Evolutionary conservation across 2,329 filamentous ascomycete species (phyloP).

Genomic region (Acrodontium crateriforme): DNA sequence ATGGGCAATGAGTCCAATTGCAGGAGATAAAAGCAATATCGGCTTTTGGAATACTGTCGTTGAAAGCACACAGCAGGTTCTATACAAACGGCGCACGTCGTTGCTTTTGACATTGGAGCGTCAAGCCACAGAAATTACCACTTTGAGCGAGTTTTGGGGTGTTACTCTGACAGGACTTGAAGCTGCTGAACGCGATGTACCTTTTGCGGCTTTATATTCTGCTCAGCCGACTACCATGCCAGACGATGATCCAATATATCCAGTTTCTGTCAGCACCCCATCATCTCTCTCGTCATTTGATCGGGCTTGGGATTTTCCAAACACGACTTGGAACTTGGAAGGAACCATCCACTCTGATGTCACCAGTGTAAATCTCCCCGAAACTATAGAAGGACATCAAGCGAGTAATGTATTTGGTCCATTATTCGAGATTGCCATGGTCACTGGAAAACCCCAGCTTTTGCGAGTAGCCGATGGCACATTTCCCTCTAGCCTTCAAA

Average conservation of each 20-base stretch:
- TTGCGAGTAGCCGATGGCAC: conserved; percentile 3
- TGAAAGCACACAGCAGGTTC: conserved; percentile 9
- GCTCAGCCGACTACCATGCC: background rate
- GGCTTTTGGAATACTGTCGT: conserved; percentile 12
- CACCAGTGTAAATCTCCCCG: conserved; percentile 4
- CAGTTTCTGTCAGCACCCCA: no score
- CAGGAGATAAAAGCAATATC: no score
- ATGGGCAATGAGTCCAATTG: no score
- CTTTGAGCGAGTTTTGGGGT: conserved; percentile 4
- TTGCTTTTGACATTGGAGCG: no score
- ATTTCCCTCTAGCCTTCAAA: no score
- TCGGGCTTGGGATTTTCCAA: no score
- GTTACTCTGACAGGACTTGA: no score
- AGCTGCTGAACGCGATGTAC: conserved; percentile 9
- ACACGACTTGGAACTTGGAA: no score
- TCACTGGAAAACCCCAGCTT: conserved; percentile 3
- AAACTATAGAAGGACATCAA: no score
- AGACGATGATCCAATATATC: no score
- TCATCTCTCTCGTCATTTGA: no score
- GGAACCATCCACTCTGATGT: conserved; percentile 4
- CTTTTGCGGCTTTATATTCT: conserved; percentile 9
- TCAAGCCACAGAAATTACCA: conserved; percentile 6
- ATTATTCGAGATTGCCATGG: conserved; percentile 4
- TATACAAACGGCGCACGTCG: conserved; percentile 8
- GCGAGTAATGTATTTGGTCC: no score